These are phyloP conservation scores for Daldinia sp. DNA, from an alignment of 2,329 filamentous ascomycete genomes.

Conservation along the genomic window DNA sequence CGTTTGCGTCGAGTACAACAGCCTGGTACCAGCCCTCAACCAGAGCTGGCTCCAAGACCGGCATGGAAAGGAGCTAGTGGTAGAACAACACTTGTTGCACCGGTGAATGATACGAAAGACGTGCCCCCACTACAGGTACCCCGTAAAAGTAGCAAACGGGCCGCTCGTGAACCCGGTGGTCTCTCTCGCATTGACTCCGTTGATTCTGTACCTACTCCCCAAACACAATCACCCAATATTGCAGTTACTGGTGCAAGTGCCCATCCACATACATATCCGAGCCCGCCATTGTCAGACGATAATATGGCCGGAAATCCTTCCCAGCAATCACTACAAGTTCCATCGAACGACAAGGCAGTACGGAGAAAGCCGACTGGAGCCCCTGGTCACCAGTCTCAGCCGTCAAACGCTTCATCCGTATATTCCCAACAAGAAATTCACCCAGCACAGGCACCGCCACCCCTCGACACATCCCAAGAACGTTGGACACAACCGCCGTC, in stretches of 20 bases:
- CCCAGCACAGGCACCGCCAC: slow-evolving; percentile 30
- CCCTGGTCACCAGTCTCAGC: slow-evolving; percentile 44
- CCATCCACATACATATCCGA: slow-evolving; percentile 47
- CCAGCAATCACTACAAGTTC: slow-evolving; percentile 40
- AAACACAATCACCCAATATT: slow-evolving; percentile 31
- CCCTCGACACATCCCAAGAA: slow-evolving; percentile 37
- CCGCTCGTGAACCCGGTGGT: slow-evolving; percentile 38
- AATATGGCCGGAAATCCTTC: slow-evolving; percentile 29
- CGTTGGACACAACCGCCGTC: slow-evolving; percentile 63
- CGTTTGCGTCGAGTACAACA: slow-evolving; percentile 55
- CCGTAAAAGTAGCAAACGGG: slow-evolving; percentile 58
- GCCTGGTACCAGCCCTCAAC: slow-evolving; percentile 39
- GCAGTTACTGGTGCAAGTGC: slow-evolving; percentile 37
- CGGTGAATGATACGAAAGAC: slow-evolving; percentile 67
- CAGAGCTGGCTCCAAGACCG: slow-evolving; percentile 52
- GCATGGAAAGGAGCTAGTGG: slow-evolving; percentile 80
- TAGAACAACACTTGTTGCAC: slow-evolving; percentile 68
- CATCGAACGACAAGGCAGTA: slow-evolving; percentile 51
- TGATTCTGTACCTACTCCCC: slow-evolving; percentile 48
- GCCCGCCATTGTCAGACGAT: slow-evolving; percentile 50
- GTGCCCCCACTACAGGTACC: slow-evolving; percentile 66
- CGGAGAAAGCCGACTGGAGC: slow-evolving; percentile 54
- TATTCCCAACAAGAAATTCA: slow-evolving; percentile 47
- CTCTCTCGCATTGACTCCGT: slow-evolving; percentile 47
- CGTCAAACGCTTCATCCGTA: slow-evolving; percentile 49